Conservation (phyloP, 148 eudicot genomes). For the Nyssa sinensis region DNA sequence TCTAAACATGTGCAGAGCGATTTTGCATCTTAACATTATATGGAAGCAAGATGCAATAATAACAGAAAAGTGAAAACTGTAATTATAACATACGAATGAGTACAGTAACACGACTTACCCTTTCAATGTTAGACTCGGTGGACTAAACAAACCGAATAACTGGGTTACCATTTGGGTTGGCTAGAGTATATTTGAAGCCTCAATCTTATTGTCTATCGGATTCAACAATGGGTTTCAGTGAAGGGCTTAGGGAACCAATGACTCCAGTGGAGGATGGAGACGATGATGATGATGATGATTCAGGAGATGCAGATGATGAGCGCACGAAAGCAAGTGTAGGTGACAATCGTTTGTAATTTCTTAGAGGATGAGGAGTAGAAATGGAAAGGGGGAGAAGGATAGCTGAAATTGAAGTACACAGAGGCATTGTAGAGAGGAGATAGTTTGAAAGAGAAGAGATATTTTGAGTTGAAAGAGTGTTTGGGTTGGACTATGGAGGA, state of each 20-base stretch:
- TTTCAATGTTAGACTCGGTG: conserved; percentile 71
- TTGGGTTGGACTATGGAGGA: no score
- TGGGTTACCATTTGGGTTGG: conserved; percentile 36
- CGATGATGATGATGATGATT: conserved; percentile 23
- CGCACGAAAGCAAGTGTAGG: conserved; percentile 30
- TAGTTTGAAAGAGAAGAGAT: background rate
- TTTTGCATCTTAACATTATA: no score
- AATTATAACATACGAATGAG: background rate
- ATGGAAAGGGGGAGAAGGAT: conserved; percentile 20
- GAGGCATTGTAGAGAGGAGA: background rate
- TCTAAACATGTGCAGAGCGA: no score
- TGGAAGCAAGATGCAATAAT: background rate
- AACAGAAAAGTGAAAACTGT: background rate
- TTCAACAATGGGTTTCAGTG: conserved; percentile 19
- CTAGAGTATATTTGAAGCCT: conserved; percentile 18
- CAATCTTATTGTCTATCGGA: conserved; percentile 21
- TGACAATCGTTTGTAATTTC: conserved; percentile 4
- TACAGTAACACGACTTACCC: conserved; percentile 32
- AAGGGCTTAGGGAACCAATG: background rate
- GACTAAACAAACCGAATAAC: conserved; percentile 32
- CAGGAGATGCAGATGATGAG: conserved; percentile 40
- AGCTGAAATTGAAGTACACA: conserved; percentile 13
- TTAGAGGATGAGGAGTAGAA: conserved; percentile 12
- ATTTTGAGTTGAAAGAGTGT: background rate
- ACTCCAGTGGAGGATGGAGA: conserved; percentile 13